Evolutionary conservation across 495 filamentous ascomycete genomes (phyloP).

Genomic region (Neurospora intermedia): DNA sequence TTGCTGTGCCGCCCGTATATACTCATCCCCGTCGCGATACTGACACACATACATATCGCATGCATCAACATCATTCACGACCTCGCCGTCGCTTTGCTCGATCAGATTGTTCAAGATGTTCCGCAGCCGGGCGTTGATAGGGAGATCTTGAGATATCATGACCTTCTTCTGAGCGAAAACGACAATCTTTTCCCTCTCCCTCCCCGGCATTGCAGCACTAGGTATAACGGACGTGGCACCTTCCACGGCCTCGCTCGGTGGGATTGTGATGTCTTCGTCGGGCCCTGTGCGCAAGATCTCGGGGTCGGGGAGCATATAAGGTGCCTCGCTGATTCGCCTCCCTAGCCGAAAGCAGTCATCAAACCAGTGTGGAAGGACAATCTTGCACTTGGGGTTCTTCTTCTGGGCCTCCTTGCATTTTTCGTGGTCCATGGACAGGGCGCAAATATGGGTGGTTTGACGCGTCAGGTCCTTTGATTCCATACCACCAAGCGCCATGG

Average conservation of each 20-base stretch:
- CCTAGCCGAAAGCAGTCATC: slow-evolving; percentile 92
- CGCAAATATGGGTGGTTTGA: slow-evolving; percentile 79
- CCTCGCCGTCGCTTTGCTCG: slow-evolving; percentile 50
- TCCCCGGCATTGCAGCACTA: slow-evolving; percentile 23
- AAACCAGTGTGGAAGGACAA: slow-evolving; percentile 98
- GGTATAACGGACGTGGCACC: slow-evolving; percentile 65
- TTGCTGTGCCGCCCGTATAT: slow-evolving; percentile 58
- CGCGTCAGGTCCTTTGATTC: slow-evolving; percentile 59
- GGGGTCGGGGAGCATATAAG: slow-evolving; percentile 81
- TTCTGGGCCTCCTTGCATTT: slow-evolving; percentile 55
- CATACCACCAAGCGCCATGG: slow-evolving; percentile 79
- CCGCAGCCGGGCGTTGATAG: slow-evolving; percentile 51
- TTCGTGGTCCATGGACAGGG: slow-evolving; percentile 59
- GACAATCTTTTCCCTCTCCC: slow-evolving; percentile 26
- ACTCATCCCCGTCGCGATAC: slow-evolving; percentile 72
- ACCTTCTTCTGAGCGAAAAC: slow-evolving; percentile 59
- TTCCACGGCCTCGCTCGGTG: slow-evolving; percentile 50
- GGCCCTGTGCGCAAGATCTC: slow-evolving; percentile 53
- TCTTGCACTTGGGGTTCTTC: slow-evolving; percentile 60
- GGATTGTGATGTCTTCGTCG: slow-evolving; percentile 43
- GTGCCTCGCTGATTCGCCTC: slow-evolving; percentile 72
- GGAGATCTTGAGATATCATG: slow-evolving; percentile 60
- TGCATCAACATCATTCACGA: slow-evolving; percentile 55
- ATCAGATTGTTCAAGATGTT: slow-evolving; percentile 63
- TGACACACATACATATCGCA: slow-evolving; percentile 80